Base-by-base conservation (phyloP, 805 yeast genomes). In the Scheffersomyces ergatensis region DNA sequence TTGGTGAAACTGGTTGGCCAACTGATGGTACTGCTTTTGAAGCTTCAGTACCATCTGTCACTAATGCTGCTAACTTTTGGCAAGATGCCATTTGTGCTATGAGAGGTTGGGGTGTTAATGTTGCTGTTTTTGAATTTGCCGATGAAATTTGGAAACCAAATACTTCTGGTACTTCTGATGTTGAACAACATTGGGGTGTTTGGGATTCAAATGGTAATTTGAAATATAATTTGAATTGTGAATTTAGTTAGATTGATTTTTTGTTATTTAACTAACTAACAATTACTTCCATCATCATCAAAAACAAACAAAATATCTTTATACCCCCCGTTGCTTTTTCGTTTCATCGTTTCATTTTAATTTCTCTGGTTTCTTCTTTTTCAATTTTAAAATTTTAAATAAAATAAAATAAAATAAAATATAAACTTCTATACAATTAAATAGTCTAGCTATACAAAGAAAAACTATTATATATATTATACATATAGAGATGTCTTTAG, bases 1-100 rank as follows among this genome's bases (percentile, higher is more conserved):
- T 89, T 57, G 97, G 97, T 66, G 97, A 90, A 75, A 89, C 97
- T 50, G 97, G 97, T 54, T 89, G 97, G 96, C 95, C 97, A 63
- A 78, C 96, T 25, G 81, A 76, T 5, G 97, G 97, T 65, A 79
- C 88, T 45, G 66, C 71, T 59, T 89, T 67, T 55, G 89, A 80
- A 60, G 44, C 57, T 49, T 70, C 97, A 38, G 61, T 65, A 21
- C 97, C 97, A 56, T 63, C 82, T 55, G 76, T 79, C 42, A 72
- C 59, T 30, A 89, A 89, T 57, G 98, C 98, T 44, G 71, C 75
- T 55, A 63, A 67, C 52, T 92, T 77, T 80, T 92, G 93, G 95
- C 78, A 83, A 65, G 80, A 88, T 56, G 95, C 88, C 50, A 72
- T 92, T 54, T 90, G 97, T 72, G 96, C 89, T 48, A 81, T 90